Conservation (phyloP, 2,329 filamentous ascomycete genomes). For the Colletotrichum melonis region DNA sequence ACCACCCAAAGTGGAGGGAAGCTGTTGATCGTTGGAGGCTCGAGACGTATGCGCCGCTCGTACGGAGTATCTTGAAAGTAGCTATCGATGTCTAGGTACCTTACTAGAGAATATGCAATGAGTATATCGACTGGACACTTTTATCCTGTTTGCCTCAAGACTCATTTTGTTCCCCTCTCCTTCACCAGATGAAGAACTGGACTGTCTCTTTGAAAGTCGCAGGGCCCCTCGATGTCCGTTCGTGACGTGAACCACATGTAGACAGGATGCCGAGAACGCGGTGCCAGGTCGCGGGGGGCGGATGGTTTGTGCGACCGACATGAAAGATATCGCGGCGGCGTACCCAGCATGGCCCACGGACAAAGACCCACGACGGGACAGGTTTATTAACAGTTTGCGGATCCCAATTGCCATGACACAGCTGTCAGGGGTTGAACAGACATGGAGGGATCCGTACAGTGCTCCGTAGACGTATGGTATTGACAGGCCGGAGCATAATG, state of each 20-base stretch:
- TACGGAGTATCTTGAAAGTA: neutral
- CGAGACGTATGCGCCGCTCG: neutral
- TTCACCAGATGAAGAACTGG: neutral
- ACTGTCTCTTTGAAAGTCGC: neutral
- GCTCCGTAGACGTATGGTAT: neutral
- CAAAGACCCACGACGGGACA: conserved; percentile 8
- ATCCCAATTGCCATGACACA: conserved; percentile 1
- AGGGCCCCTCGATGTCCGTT: neutral
- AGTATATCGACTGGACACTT: neutral
- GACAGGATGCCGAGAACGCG: conserved; percentile 8
- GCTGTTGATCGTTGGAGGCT: neutral
- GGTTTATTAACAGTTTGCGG: conserved; percentile 20
- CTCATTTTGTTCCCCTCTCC: neutral
- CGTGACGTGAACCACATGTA: conserved; percentile 6
- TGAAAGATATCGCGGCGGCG: conserved; percentile 6
- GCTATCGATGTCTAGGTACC: neutral
- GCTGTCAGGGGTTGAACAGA: neutral
- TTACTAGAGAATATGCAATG: neutral
- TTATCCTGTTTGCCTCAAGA: no score
- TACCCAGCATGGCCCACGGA: conserved; percentile 5
- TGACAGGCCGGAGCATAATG: neutral
- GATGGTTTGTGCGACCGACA: conserved; percentile 12
- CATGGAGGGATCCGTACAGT: neutral
- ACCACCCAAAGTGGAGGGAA: no score
- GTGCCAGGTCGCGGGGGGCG: neutral